phyloP scores from a whole-genome alignment of 805 yeast genomes.

The Yamadazyma phyllophila region DNA sequence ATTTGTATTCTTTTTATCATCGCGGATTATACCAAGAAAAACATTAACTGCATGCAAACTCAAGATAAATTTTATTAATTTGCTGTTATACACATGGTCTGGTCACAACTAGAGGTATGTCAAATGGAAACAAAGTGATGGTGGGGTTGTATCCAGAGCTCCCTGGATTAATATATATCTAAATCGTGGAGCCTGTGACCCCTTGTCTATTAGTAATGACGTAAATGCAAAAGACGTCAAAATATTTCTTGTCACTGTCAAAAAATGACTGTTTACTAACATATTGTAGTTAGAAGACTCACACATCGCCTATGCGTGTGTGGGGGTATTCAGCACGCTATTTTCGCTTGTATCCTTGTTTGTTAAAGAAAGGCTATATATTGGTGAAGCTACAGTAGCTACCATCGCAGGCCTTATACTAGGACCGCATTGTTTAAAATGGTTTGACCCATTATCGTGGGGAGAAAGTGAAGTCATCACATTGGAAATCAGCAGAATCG shows the following conservation, averaged over 20 bases:
- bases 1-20: too few relatives aligned
- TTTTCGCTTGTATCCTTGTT: constrained; percentile 80
- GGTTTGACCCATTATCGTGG: constrained; percentile 86
- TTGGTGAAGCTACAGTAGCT: constrained; percentile 91
- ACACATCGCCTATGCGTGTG: constrained; percentile 83
- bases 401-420: constrained; percentile 80
- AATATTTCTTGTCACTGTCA: neutral
- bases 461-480: constrained; percentile 82
- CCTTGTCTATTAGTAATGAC: too few relatives aligned
- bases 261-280: constrained; percentile 8
- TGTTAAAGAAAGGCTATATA: constrained; percentile 77
- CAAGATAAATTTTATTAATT: neutral
- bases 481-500: constrained; percentile 77
- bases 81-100: constrained; percentile 18
- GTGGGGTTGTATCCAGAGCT: too few relatives aligned
- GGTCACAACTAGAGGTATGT: constrained; percentile 38
- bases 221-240: neutral
- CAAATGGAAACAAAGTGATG: neutral
- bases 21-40: constrained; percentile 6
- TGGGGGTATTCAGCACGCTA: constrained; percentile 77
- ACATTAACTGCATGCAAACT: neutral
- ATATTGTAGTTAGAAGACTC: constrained; percentile 49
- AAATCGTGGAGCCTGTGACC: too few relatives aligned
- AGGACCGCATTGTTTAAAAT: constrained; percentile 81
- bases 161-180: too few relatives aligned